A percentile compares a stretch with the other conserved stretches of the same genome.
Conservation (phyloP, 2,329 filamentous ascomycete species). For the Ophiostoma tasmaniense region DNA sequence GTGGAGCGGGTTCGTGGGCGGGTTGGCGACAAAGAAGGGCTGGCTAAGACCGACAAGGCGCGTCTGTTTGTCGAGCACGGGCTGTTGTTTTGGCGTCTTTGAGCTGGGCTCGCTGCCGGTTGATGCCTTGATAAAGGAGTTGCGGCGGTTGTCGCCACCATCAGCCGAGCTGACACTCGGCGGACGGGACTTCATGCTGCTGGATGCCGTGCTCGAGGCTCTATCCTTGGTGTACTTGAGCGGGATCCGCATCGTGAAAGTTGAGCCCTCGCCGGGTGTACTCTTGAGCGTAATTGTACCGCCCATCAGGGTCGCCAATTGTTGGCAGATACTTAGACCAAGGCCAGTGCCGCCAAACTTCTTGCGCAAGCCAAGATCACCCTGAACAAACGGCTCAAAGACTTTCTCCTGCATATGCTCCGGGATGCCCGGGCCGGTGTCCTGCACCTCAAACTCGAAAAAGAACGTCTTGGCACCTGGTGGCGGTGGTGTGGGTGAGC, state of each 20-base stretch:
- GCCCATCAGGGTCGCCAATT: slow-evolving; percentile 75
- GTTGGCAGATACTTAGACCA: slow-evolving; percentile 81
- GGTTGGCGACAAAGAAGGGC: slow-evolving; percentile 61
- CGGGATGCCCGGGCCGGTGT: slow-evolving; percentile 80
- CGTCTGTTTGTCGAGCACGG: slow-evolving; percentile 58
- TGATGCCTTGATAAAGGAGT: slow-evolving; percentile 23
- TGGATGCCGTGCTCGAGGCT: slow-evolving; percentile 46
- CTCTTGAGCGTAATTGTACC: slow-evolving; percentile 67
- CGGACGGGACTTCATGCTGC: slow-evolving; percentile 43
- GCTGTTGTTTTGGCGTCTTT: slow-evolving; percentile 25
- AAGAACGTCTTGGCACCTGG: slow-evolving; percentile 54
- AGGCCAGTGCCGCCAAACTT: slow-evolving; percentile 85
- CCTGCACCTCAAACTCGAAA: slow-evolving; percentile 84
- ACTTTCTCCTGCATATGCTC: slow-evolving; percentile 69
- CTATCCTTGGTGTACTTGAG: slow-evolving; percentile 63
- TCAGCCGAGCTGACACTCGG: slow-evolving; percentile 38
- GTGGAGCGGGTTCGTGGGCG: slow-evolving; percentile 17
- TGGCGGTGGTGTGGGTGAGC: slow-evolving; percentile 53
- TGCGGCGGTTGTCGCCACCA: slow-evolving; percentile 29
- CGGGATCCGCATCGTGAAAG: slow-evolving; percentile 76
- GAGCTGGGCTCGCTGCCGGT: slow-evolving; percentile 12
- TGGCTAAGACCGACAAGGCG: slow-evolving; percentile 73
- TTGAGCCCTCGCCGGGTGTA: slow-evolving; percentile 63
- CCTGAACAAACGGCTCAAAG: slow-evolving; percentile 91
- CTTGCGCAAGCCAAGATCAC: slow-evolving; percentile 80